Evolutionary conservation across 495 filamentous ascomycete species (phyloP).

Genomic region (Jackrogersella minutella): DNA sequence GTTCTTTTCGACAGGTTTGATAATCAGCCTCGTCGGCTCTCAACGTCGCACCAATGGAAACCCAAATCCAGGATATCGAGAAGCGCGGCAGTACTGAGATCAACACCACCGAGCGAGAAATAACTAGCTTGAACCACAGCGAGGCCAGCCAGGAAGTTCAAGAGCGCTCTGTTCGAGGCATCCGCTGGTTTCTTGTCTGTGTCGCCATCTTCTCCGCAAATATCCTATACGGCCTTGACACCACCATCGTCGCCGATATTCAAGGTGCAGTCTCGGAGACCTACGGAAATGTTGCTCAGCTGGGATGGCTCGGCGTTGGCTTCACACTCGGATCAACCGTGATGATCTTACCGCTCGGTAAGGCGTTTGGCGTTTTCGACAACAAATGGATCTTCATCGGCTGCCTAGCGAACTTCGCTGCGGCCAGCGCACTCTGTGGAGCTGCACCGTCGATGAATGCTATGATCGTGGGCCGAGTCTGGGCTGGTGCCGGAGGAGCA

Average conservation of each 20-base stretch:
- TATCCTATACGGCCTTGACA: constrained; percentile 39
- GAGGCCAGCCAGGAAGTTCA: no score
- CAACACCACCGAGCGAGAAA: no score
- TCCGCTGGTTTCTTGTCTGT: constrained; percentile 52
- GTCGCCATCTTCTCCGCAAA: constrained; percentile 56
- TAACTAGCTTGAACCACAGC: no score
- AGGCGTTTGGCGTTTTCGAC: neutral
- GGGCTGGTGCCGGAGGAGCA: neutral
- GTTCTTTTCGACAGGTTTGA: no score
- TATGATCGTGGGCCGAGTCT: neutral
- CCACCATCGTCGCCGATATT: neutral
- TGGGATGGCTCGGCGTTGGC: neutral
- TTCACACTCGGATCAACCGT: neutral
- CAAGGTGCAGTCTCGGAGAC: neutral
- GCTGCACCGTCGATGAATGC: neutral
- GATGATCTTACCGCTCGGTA: neutral
- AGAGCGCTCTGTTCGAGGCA: constrained; percentile 22
- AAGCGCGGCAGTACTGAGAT: no score
- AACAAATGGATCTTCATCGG: neutral
- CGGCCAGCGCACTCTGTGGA: neutral
- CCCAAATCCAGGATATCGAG: no score
- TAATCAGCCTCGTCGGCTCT: no score
- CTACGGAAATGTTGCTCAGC: neutral
- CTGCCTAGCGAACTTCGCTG: neutral
- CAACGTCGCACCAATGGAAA: no score